Evolutionary conservation across 2,329 filamentous ascomycete species (phyloP), one percentile per base, ranked within the genome.

Genomic region (Penicillium sp.): DNA sequence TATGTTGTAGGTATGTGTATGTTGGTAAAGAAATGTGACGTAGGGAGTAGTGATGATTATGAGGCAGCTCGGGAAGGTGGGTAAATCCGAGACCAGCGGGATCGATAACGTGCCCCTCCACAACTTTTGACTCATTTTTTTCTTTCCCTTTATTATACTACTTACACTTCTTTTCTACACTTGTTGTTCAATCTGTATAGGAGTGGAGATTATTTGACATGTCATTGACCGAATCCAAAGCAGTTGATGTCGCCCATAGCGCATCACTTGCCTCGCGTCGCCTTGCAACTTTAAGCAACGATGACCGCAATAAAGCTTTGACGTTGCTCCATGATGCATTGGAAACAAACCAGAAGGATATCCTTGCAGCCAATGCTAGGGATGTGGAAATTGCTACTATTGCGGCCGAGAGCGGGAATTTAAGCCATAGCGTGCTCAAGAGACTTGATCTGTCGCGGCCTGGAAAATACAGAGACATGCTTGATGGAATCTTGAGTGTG

Each of bases 401-500:
- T 66, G 89, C 90, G 46, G 90, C 89, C 19, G 83, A 86, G 16
- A 84, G 86, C 67, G 93, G 93, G 38, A 80, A 85, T 45, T 78
- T 97, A 47, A 93, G 87, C 72, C 83, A 88, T 67, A 94, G 90
- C 68, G 82, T 97, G 25, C 84, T 97, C 31, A 94, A 95, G 67
- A 84, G 94, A 53, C 82, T 99, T 58, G 93, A 99, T 74, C 80
- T 99, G 46, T 86, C 85, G 46, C 88, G 89, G 73, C 84, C 86
- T 69, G 93, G 93, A 56, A 97, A 97, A 78, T 99, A 88, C 81
- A 92, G 97, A 69, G 94, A 97, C 70, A 97, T 99, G 94, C 81
- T 99, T 61, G 88, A 92, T 77, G 94, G 94, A 26, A 95, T 99
- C 58, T 76, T 95, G 57, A 91, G 96, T 75, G 94, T 99, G 58